Evolutionary conservation across 2,329 filamentous ascomycete species (phyloP).

Genomic region (Ceratocystis colombiana): DNA sequence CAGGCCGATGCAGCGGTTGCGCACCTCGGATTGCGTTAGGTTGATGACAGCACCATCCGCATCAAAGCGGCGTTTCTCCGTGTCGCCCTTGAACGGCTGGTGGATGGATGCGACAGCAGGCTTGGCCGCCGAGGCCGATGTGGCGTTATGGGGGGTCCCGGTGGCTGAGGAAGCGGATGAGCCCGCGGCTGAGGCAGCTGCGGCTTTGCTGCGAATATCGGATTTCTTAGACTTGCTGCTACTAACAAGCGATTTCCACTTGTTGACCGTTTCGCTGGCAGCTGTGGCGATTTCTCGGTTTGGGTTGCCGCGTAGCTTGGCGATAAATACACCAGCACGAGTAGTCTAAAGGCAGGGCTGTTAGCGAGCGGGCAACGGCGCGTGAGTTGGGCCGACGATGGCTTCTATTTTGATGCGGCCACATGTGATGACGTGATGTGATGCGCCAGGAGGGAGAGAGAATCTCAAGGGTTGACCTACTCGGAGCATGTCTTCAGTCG

Average conservation of each 20-base stretch:
- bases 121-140: slow-evolving; percentile 31
- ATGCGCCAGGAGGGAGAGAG: not conserved
- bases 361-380: not conserved
- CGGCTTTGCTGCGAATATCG: slow-evolving; percentile 30
- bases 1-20: slow-evolving; percentile 79
- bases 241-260: slow-evolving; percentile 76
- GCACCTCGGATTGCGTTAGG: slow-evolving; percentile 60
- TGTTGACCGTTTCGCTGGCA: slow-evolving; percentile 72
- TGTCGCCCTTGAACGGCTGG: slow-evolving; percentile 50
- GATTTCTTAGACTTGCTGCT: slow-evolving; percentile 45
- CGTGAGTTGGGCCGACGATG: not conserved
- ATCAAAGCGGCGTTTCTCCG: slow-evolving; percentile 71
- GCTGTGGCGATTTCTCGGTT: slow-evolving; percentile 72
- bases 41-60: slow-evolving; percentile 70
- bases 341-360: slow-evolving; percentile 47
- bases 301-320: slow-evolving; percentile 64
- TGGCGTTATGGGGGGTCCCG: slow-evolving; percentile 32
- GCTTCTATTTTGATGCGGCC: not conserved
- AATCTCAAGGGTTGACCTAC: slow-evolving; percentile 38
- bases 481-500: slow-evolving; percentile 81
- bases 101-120: slow-evolving; percentile 27
- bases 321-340: slow-evolving; percentile 82
- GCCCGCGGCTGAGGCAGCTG: slow-evolving; percentile 39
- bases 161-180: slow-evolving; percentile 38
- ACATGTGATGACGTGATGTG: not conserved